Base-by-base conservation (phyloP, 768 basidiomycete genomes). In the Stropharia rugosoannulata region DNA sequence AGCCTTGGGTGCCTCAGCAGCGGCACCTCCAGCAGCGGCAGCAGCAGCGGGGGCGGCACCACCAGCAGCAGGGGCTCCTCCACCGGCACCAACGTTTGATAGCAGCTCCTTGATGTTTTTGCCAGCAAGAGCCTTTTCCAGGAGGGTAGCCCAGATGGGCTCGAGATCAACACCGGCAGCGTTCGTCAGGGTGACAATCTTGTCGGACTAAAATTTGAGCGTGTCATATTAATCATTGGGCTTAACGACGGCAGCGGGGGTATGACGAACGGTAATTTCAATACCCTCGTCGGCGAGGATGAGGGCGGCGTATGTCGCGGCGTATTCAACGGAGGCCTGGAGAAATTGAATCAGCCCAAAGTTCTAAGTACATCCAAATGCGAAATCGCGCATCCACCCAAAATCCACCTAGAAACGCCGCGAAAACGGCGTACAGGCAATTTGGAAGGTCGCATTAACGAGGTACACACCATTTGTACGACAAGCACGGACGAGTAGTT, bases 201-300 rank as follows among this genome's bases (percentile, higher is more conserved):
- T 98, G 73, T 98, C 97, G 57, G 93, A 72, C 95, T 98, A 66
- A 1, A 56, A 35, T 46, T 32, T 4, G 19, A 56, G 27, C 13
- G 42, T 18, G 38, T 16, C n/a, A 42, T 38, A 45, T 59, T 42
- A 59, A 57, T 46, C 53, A 58, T 55, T 12, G 39, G 32, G 50
- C 41, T 53, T 51, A 10, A 44, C 44, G 19, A 39, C 1, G 49
- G 4, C 16, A 13, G n/a, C n/a, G 19, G 27, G 45, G 39, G 22
- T n/a, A 18, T 25, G 32, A 85, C 93, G 66, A 66, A 97, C 95
- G 62, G 96, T 97, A 70, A 99, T 98, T 82, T 98, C 96, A 68
- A 96, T 77, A 66, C 88, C 89, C 62, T 97, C 95, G 78, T 98
- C 97, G 64, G 95, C 95, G 70, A 98, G 93, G 77, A 98, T 98